phyloP scores from a whole-genome alignment of 1,284 basidiomycete species.

The Ceraceosorus guamensis region DNA sequence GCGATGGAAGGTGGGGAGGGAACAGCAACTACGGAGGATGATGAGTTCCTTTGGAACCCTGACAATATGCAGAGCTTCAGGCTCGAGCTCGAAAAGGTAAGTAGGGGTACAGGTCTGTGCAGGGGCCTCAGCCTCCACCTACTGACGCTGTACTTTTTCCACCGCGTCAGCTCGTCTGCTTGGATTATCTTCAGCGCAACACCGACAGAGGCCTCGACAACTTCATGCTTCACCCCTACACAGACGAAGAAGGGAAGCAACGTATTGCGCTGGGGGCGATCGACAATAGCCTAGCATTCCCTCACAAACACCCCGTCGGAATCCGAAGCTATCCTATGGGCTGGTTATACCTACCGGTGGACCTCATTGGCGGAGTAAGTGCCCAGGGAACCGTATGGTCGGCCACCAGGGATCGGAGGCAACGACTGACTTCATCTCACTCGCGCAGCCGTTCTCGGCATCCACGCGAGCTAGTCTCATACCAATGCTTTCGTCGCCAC shows the following conservation, averaged over 20 bases:
- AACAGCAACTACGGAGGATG: background rate
- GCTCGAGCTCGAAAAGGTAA: slow-evolving; percentile 77
- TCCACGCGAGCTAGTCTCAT: slow-evolving; percentile 74
- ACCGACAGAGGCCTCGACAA: slow-evolving; percentile 55
- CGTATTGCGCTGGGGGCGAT: slow-evolving; percentile 61
- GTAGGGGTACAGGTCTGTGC: too few species aligned
- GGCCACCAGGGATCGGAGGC: too few species aligned
- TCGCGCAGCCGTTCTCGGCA: slow-evolving; percentile 65
- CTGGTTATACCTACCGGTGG: slow-evolving; percentile 74
- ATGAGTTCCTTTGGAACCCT: slow-evolving; percentile 68
- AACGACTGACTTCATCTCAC: too few species aligned
- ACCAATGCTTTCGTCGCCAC: slow-evolving; percentile 68
- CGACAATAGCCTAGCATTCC: slow-evolving; percentile 86
- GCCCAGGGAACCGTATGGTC: too few species aligned
- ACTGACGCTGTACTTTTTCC: background rate
- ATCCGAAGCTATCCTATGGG: slow-evolving; percentile 87
- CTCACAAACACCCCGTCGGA: slow-evolving; percentile 63
- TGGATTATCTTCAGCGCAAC: slow-evolving; percentile 81
- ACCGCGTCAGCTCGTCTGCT: slow-evolving; percentile 23
- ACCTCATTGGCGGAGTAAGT: slow-evolving; percentile 64
- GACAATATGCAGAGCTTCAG: slow-evolving; percentile 69
- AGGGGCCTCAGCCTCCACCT: slow-evolving; percentile 1
- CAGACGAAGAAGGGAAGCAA: slow-evolving; percentile 59
- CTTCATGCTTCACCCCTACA: slow-evolving; percentile 57
- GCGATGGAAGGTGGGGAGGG: background rate